Percentiles rank a stretch among this genome's conserved stretches.
phyloP scores from a whole-genome alignment of 1,284 basidiomycete species.

The Ganoderma sp. region DNA sequence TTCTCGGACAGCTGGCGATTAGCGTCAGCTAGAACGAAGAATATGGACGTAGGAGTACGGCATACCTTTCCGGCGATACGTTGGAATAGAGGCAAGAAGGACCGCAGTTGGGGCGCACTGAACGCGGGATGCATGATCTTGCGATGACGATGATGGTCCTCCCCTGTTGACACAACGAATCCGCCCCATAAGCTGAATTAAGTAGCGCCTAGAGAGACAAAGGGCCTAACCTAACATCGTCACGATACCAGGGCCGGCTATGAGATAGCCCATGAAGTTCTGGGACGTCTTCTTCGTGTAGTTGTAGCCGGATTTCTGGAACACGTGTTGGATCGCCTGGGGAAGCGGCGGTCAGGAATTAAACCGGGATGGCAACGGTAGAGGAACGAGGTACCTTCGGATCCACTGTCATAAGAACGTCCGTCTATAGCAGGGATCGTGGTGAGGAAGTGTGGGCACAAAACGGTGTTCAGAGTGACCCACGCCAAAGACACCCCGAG shows the following conservation, averaged over 20 bases:
- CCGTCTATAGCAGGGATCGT: conserved; percentile 1
- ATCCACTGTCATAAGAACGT: conserved; percentile 27
- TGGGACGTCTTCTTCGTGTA: conserved; percentile 33
- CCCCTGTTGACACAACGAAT: conserved; percentile 17
- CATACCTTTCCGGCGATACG: conserved; percentile 29
- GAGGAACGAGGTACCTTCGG: conserved; percentile 18
- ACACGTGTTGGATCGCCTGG: conserved; percentile 38
- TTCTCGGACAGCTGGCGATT: conserved; percentile 28
- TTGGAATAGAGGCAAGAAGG: conserved; percentile 35
- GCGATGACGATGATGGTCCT: conserved; percentile 38
- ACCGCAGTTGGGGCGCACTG: conserved; percentile 30
- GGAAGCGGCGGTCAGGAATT: no score
- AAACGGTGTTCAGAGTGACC: background rate
- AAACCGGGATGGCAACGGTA: background rate
- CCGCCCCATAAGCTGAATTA: background rate
- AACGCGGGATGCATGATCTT: conserved; percentile 43
- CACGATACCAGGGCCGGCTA: conserved; percentile 31
- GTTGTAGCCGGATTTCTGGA: conserved; percentile 37
- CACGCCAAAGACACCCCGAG: conserved; percentile 29
- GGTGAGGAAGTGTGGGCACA: background rate
- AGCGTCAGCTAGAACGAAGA: background rate
- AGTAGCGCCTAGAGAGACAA: background rate
- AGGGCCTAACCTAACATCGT: conserved; percentile 28
- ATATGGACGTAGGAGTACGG: background rate
- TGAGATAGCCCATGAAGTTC: conserved; percentile 21